phyloP scores from a whole-genome alignment of 306 rosid genomes.

The Dalbergia cochinchinensis region DNA sequence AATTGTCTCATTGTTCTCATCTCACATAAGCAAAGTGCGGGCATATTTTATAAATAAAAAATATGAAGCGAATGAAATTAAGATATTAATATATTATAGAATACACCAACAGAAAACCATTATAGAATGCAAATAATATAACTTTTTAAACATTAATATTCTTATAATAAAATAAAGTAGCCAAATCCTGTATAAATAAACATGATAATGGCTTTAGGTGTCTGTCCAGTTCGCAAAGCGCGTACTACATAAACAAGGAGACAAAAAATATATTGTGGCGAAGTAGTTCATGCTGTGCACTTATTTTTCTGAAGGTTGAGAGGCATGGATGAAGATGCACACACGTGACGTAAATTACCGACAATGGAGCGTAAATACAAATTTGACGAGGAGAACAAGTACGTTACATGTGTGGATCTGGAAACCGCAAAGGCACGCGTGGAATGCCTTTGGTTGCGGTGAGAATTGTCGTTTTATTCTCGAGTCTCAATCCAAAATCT shows the following conservation, averaged over 20 bases:
- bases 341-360: conserved; percentile 41
- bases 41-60: neutral
- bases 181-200: conserved; percentile 3
- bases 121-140: neutral
- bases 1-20: neutral
- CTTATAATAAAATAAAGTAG: conserved; percentile 6
- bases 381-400: conserved; percentile 25
- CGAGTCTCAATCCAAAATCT: conserved; percentile 43
- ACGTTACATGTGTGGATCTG: conserved; percentile 36
- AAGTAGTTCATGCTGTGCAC: neutral
- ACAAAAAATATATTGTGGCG: neutral
- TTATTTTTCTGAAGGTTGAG: neutral
- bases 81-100: neutral
- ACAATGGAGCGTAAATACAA: conserved; percentile 31
- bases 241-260: neutral
- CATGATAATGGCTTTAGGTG: conserved; percentile 16
- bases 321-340: conserved; percentile 24
- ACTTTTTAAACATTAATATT: neutral
- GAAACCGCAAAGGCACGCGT: conserved; percentile 51
- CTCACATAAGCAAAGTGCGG: neutral
- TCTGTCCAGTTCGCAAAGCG: neutral
- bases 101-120: no score
- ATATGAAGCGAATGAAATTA: neutral
- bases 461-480: conserved; percentile 48
- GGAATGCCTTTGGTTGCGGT: conserved; percentile 48